Conservation (phyloP, 352 stramenopile genomes). For the Phytophthora niederhauseri region DNA sequence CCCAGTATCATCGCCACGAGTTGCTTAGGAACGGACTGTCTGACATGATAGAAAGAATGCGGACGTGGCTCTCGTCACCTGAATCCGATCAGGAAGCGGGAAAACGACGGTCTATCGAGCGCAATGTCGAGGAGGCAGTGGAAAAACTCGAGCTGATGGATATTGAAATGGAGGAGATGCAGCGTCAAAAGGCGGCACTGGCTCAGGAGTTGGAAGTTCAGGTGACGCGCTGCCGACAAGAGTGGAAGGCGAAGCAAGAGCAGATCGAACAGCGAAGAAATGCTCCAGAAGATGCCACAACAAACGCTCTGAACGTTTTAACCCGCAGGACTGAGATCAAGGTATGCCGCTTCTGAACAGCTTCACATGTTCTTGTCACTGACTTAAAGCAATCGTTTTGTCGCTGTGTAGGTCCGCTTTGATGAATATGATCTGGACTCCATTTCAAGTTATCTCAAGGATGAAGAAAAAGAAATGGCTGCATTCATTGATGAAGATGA, state of each 20-base stretch:
- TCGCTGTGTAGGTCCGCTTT: conserved; percentile 39
- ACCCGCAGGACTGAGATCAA: conserved; percentile 58
- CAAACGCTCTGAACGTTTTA: conserved; percentile 56
- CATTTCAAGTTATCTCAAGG: conserved; percentile 36
- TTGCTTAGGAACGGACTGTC: conserved; percentile 40
- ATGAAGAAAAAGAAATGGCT: conserved; percentile 48
- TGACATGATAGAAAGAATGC: conserved; percentile 51
- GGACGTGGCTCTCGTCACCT: conserved; percentile 32
- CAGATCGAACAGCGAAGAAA: conserved; percentile 48
- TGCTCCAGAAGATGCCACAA: conserved; percentile 28
- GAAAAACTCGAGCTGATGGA: conserved; percentile 44
- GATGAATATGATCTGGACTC: conserved; percentile 41
- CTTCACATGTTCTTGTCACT: background rate
- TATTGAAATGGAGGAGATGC: conserved; percentile 34
- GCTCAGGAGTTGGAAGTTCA: conserved; percentile 18
- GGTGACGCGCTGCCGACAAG: conserved; percentile 34
- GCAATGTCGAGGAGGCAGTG: conserved; percentile 25
- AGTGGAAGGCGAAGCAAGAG: conserved; percentile 47
- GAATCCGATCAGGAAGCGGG: conserved; percentile 6
- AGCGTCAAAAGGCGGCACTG: conserved; percentile 23
- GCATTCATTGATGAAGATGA: conserved; percentile 42
- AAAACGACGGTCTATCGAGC: conserved; percentile 15
- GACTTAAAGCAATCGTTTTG: background rate
- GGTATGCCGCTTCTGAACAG: conserved; percentile 29
- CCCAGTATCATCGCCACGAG: conserved; percentile 38